These are phyloP conservation scores for Aspergillus biplanus DNA, from an alignment of 495 filamentous ascomycete genomes.

Conservation along the genomic window DNA sequence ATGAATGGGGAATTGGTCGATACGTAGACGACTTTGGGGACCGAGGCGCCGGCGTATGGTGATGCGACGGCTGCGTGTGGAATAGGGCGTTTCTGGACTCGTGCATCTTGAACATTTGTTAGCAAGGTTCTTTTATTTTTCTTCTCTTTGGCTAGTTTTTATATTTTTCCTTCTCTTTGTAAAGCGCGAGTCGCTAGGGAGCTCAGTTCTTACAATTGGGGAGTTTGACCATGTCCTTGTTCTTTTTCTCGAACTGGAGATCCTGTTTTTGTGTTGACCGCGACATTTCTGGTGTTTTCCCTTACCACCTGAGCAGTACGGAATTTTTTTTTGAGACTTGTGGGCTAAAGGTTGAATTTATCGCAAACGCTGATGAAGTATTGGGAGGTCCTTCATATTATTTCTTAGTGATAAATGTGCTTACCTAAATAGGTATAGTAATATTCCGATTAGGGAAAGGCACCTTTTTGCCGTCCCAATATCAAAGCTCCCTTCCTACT, in stretches of 20 bases:
- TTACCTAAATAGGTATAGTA: too few relatives aligned
- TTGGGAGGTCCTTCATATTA: too few relatives aligned
- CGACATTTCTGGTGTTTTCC: not conserved
- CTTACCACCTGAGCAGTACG: too few relatives aligned
- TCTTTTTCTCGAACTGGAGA: conserved; percentile 48
- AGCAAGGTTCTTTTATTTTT: conserved; percentile 7
- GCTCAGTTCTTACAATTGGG: conserved; percentile 37
- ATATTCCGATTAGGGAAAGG: too few relatives aligned
- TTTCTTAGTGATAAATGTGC: too few relatives aligned
- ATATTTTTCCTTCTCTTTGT: not conserved
- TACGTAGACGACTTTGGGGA: conserved; percentile 78
- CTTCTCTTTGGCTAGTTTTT: not conserved
- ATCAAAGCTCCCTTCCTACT: too few relatives aligned
- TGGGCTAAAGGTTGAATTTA: too few relatives aligned
- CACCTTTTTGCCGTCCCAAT: too few relatives aligned
- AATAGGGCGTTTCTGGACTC: conserved; percentile 70
- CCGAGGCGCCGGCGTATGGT: conserved; percentile 52
- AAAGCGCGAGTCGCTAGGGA: not conserved
- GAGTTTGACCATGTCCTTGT: conserved; percentile 41
- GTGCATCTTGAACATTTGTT: conserved; percentile 33
- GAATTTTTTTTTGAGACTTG: not conserved
- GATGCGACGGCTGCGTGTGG: conserved; percentile 67
- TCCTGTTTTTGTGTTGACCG: conserved; percentile 17
- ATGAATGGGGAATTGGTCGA: conserved; percentile 75
- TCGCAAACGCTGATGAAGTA: too few relatives aligned